phyloP scores from a whole-genome alignment of 2,329 filamentous ascomycete genomes.

The Drechslerella coelobrocha region DNA sequence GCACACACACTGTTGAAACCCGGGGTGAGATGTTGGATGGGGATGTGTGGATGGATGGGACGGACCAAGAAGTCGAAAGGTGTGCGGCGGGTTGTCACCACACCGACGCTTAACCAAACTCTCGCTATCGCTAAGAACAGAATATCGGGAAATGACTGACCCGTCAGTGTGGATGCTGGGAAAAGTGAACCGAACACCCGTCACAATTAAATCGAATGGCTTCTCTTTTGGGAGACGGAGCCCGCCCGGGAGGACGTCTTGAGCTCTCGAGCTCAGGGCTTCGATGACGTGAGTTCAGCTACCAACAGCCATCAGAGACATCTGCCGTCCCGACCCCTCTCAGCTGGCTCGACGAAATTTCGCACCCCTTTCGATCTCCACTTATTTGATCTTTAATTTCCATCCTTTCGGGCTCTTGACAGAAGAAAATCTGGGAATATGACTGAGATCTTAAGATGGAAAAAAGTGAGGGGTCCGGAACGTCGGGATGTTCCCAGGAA shows the following conservation, averaged over 20 bases:
- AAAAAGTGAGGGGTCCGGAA: slow-evolving; percentile 48
- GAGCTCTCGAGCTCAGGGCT: slow-evolving; percentile 18
- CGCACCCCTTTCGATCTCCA: slow-evolving; percentile 8
- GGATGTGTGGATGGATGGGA: not conserved
- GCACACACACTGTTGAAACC: no score
- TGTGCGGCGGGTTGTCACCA: no score
- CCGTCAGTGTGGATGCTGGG: slow-evolving; percentile 50
- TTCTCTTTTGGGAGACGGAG: not conserved
- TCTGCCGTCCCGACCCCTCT: slow-evolving; percentile 35
- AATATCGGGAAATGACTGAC: slow-evolving; percentile 43
- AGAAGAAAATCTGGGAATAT: slow-evolving; percentile 30
- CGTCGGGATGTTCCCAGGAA: slow-evolving; percentile 40
- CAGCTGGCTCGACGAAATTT: slow-evolving; percentile 2
- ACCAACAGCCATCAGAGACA: slow-evolving; percentile 47
- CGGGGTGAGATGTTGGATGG: no score
- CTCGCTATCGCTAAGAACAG: slow-evolving; percentile 20
- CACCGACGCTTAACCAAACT: not conserved
- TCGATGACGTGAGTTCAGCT: slow-evolving; percentile 43
- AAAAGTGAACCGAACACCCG: slow-evolving; percentile 41
- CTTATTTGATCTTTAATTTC: slow-evolving; percentile 16
- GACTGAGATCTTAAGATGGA: slow-evolving; percentile 19
- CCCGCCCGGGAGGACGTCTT: slow-evolving; percentile 1
- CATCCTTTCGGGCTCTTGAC: slow-evolving; percentile 26
- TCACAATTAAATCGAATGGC: slow-evolving; percentile 36
- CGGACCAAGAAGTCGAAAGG: no score